phyloP scores from a whole-genome alignment of 768 basidiomycete species.

The Rubroboletus pulcherrimus region DNA sequence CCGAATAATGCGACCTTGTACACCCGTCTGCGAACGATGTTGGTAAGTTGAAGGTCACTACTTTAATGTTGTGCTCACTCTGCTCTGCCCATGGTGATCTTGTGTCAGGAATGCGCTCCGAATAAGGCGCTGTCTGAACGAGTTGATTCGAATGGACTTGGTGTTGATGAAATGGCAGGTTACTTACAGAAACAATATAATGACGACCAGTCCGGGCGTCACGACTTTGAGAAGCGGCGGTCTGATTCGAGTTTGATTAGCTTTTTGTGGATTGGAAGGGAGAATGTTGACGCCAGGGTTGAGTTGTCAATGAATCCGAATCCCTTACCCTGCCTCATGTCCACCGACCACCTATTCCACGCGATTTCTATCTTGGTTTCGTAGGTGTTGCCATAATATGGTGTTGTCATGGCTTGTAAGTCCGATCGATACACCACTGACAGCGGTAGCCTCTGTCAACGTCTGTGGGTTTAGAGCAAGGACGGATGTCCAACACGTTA shows the following conservation, averaged over 20 bases:
- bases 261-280: background rate
- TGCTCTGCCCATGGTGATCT: conserved; percentile 4
- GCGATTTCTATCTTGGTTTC: conserved; percentile 15
- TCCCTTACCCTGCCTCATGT: conserved; percentile 16
- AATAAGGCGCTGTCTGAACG: background rate
- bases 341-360: conserved; percentile 2
- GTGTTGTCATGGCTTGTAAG: too few species aligned
- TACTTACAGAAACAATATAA: conserved; percentile 5
- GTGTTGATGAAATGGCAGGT: background rate
- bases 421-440: background rate
- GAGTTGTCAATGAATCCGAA: conserved; percentile 2
- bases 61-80: conserved; percentile 15
- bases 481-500: background rate
- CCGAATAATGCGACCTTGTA: conserved; percentile 28
- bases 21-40: conserved; percentile 14
- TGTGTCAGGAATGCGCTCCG: background rate
- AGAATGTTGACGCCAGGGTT: background rate
- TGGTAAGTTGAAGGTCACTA: background rate
- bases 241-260: background rate
- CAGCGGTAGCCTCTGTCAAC: background rate
- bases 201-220: background rate
- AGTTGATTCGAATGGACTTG: background rate
- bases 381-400: background rate
- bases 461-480: background rate
- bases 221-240: background rate